These are phyloP conservation scores for Globisporangium iwayamae DNA, from an alignment of 352 stramenopile genomes.

Conservation along the genomic window DNA sequence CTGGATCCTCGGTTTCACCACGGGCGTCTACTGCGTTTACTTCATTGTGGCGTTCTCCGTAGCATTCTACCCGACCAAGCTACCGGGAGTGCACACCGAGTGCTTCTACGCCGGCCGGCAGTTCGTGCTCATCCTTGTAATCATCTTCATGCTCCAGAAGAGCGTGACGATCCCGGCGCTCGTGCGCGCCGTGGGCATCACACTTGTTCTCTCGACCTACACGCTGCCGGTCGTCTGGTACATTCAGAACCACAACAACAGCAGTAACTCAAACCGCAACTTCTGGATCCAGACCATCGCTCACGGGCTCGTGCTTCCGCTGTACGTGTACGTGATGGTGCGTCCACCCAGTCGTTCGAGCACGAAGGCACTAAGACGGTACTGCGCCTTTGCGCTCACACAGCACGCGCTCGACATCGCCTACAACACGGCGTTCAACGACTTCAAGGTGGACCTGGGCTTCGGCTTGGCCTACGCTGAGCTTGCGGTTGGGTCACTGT, in stretches of 20 bases:
- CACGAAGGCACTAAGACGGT: conserved; percentile 28
- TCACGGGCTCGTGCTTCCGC: conserved; percentile 15
- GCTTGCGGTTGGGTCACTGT: conserved; percentile 16
- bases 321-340: conserved; percentile 28
- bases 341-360: conserved; percentile 23
- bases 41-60: conserved; percentile 4
- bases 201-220: conserved; percentile 32
- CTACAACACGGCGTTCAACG: conserved; percentile 28
- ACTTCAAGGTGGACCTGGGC: conserved; percentile 17
- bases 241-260: not conserved
- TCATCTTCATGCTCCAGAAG: too few species aligned
- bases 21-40: conserved; percentile 10
- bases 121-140: conserved; percentile 16
- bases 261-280: conserved; percentile 1
- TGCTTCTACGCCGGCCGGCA: conserved; percentile 25
- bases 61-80: not conserved
- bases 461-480: conserved; percentile 29
- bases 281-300: conserved; percentile 14
- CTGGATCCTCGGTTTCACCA: conserved; percentile 5
- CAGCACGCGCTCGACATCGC: conserved; percentile 28
- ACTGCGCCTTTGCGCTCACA: conserved; percentile 30
- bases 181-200: conserved; percentile 26
- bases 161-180: conserved; percentile 37
- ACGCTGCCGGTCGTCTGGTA: conserved; percentile 30
- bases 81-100: conserved; percentile 15